Evolutionary conservation across 129 eudicot genomes (phyloP).

Genomic region (Oenanthe sinensis): DNA sequence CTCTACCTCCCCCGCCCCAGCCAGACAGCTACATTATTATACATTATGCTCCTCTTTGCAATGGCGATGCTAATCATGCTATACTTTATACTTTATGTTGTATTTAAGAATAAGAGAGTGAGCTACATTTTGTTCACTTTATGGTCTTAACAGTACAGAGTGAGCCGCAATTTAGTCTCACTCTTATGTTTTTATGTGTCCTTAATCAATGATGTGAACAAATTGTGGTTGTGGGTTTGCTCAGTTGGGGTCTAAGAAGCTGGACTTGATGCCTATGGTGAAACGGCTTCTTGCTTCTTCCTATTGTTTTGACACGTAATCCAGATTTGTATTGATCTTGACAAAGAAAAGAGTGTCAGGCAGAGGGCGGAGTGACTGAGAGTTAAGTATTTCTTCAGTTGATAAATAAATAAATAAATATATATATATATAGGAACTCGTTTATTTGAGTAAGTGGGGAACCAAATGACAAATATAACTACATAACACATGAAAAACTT

Average conservation of each 20-base stretch:
- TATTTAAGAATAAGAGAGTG: neutral
- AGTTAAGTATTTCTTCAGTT: constrained; percentile 11
- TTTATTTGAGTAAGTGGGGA: neutral
- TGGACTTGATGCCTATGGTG: neutral
- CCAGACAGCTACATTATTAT: neutral
- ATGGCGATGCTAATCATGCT: neutral
- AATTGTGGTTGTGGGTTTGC: too few species aligned
- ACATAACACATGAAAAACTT: too few species aligned
- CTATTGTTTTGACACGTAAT: neutral
- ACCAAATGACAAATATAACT: too few species aligned
- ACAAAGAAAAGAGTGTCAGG: constrained; percentile 1
- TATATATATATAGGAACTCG: too few species aligned
- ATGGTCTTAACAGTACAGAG: neutral
- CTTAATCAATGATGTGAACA: constrained; percentile 3
- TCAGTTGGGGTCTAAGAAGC: neutral
- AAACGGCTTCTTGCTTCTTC: neutral
- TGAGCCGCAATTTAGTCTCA: neutral
- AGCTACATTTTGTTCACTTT: neutral
- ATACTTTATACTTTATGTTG: neutral
- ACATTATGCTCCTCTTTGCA: neutral
- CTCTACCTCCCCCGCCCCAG: neutral
- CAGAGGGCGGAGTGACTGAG: neutral
- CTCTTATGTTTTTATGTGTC: neutral
- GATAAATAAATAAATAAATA: too few species aligned
- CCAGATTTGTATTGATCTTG: neutral